Evolutionary conservation across 2,329 filamentous ascomycete genomes (phyloP).

Genomic region (Rutstroemia sp.): DNA sequence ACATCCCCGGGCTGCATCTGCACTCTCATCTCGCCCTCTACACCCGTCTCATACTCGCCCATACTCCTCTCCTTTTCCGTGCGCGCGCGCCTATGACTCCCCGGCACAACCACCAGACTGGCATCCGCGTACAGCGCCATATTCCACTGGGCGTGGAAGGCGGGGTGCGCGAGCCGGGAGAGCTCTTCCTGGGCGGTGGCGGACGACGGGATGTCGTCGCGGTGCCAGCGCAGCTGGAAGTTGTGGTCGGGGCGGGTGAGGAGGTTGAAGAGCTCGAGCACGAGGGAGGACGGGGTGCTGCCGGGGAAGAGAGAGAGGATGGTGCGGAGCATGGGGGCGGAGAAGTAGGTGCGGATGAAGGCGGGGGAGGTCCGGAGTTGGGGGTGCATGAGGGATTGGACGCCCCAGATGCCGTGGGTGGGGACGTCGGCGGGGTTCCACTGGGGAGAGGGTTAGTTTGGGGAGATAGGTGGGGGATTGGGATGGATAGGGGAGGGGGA

Average conservation of each 20-base stretch:
- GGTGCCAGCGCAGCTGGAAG: conserved; percentile 76
- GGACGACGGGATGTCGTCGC: conserved; percentile 70
- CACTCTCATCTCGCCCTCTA: conserved; percentile 62
- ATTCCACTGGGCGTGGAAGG: conserved; percentile 82
- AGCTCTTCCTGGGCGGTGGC: conserved; percentile 62
- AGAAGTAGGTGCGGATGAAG: conserved; percentile 69
- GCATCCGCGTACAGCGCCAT: conserved; percentile 70
- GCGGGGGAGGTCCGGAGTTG: conserved; percentile 51
- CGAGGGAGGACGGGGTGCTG: conserved; percentile 50
- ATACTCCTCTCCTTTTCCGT: conserved; percentile 64
- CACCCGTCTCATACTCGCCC: conserved; percentile 50
- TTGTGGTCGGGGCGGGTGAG: conserved; percentile 64
- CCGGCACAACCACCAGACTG: conserved; percentile 69
- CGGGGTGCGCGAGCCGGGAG: conserved; percentile 48
- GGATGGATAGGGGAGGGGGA: background rate
- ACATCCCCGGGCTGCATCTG: conserved; percentile 65
- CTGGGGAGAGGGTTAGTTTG: background rate
- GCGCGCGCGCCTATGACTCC: conserved; percentile 63
- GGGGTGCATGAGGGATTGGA: conserved; percentile 78
- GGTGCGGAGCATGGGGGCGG: conserved; percentile 51
- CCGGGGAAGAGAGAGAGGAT: conserved; percentile 56
- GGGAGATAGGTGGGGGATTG: background rate
- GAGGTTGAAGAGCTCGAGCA: conserved; percentile 86
- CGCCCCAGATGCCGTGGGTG: conserved; percentile 72
- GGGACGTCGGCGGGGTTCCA: conserved; percentile 51